phyloP scores from a whole-genome alignment of 2,329 filamentous ascomycete species.

The Mariannaea sp. region DNA sequence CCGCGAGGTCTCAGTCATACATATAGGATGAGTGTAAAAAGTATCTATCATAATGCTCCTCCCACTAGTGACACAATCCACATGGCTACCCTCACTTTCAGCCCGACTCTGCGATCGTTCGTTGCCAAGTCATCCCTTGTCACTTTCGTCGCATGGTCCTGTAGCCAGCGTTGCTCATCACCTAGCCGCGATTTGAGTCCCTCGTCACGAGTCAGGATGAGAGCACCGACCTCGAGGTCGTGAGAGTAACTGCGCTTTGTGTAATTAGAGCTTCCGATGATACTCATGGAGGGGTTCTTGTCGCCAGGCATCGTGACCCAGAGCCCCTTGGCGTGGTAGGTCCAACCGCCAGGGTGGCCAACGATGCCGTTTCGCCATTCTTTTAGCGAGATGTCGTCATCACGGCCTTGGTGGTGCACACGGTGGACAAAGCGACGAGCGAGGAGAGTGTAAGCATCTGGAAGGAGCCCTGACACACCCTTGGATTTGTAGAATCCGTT shows the following conservation, averaged over 20 bases:
- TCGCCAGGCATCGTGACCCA: slow-evolving; percentile 80
- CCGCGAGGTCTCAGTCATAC: slow-evolving; percentile 1
- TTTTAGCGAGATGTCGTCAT: slow-evolving; percentile 69
- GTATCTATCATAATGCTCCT: slow-evolving; percentile 73
- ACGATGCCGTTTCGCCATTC: slow-evolving; percentile 89
- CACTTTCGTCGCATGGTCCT: slow-evolving; percentile 71
- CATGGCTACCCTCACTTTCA: slow-evolving; percentile 88
- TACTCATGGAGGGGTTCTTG: slow-evolving; percentile 72
- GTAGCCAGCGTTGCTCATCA: slow-evolving; percentile 79
- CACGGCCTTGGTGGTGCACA: slow-evolving; percentile 51
- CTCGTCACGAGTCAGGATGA: slow-evolving; percentile 81
- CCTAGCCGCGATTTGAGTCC: slow-evolving; percentile 73
- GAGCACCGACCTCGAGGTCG: slow-evolving; percentile 85
- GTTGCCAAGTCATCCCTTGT: slow-evolving; percentile 79
- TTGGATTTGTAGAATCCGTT: slow-evolving; percentile 93
- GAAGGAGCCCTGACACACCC: slow-evolving; percentile 87
- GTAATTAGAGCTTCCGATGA: slow-evolving; percentile 94
- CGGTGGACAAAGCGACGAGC: slow-evolving; percentile 77
- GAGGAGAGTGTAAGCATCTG: slow-evolving; percentile 89
- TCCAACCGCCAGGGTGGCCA: slow-evolving; percentile 84
- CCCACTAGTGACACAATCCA: slow-evolving; percentile 88
- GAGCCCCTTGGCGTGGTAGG: slow-evolving; percentile 95
- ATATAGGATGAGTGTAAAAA: slow-evolving; percentile 3
- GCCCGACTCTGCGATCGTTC: slow-evolving; percentile 80
- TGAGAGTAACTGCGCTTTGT: slow-evolving; percentile 91